phyloP scores from a whole-genome alignment of 257 asterid species.

The Primulina eburnea region DNA sequence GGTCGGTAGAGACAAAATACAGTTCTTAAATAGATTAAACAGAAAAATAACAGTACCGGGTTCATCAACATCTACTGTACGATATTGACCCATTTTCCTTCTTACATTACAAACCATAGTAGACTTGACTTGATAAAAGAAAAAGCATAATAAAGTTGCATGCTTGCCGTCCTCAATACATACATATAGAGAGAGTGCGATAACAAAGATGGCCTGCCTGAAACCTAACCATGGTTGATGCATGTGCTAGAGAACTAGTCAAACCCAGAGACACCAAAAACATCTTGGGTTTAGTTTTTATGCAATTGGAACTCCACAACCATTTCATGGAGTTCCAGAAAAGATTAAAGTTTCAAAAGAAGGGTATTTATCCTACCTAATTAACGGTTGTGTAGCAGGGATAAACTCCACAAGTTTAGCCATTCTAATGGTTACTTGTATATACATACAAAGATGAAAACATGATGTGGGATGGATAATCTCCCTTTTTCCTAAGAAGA shows the following conservation, averaged over 20 bases:
- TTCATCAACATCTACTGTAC: neutral
- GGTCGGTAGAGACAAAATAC: neutral
- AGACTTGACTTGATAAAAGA: slow-evolving; percentile 36
- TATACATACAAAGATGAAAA: slow-evolving; percentile 5
- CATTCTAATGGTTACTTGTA: neutral
- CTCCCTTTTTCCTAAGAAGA: slow-evolving; percentile 43
- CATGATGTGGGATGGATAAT: slow-evolving; percentile 19
- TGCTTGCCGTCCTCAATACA: slow-evolving; percentile 22
- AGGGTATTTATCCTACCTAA: slow-evolving; percentile 24
- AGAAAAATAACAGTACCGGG: neutral
- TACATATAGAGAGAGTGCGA: slow-evolving; percentile 7
- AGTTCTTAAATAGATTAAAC: neutral
- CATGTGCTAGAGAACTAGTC: slow-evolving; percentile 34
- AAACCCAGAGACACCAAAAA: slow-evolving; percentile 60
- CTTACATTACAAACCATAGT: slow-evolving; percentile 52
- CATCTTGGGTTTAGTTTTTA: slow-evolving; percentile 52
- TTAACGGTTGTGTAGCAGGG: slow-evolving; percentile 24
- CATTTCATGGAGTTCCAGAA: slow-evolving; percentile 51
- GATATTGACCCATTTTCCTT: slow-evolving; percentile 31
- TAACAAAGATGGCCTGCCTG: slow-evolving; percentile 51
- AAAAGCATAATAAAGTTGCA: slow-evolving; percentile 29
- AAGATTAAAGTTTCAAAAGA: slow-evolving; percentile 3
- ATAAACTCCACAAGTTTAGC: slow-evolving; percentile 48
- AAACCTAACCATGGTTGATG: slow-evolving; percentile 93
- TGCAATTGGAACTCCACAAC: slow-evolving; percentile 58